Base-by-base conservation (phyloP, 208 protist species). In the Acanthamoeba lenticulata region DNA sequence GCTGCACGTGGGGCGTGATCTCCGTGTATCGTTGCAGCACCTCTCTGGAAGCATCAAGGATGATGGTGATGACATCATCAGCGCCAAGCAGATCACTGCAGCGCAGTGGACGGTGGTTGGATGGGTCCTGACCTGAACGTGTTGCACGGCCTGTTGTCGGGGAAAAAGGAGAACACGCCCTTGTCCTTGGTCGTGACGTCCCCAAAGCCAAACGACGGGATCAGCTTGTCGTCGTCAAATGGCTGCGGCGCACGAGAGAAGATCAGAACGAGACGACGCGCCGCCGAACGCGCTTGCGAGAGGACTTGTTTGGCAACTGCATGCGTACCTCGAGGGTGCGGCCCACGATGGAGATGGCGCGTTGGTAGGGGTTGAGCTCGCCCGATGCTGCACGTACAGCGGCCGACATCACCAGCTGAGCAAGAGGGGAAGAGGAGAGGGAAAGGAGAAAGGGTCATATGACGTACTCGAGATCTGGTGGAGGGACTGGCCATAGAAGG, bases 111-210 rank as follows among this genome's bases (percentile, higher is more conserved):
- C n/a, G n/a, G n/a, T n/a, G n/a, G n/a, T n/a, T n/a, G n/a, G n/a
- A n/a, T n/a, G n/a, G n/a, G n/a, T n/a, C n/a, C n/a, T n/a, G n/a
- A 49, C 47, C 47, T 15, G 79, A 88, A 88, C 27, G 45, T 60
- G 36, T 60, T 49, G 79, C 79, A 88, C 2, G 79, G 79, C 21
- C 79, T 6, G 27, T 27, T 40, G 21, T 88, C 79, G 15, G 79
- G 45, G 21, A 88, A 88, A 42, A 88, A 88, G 29, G 45, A 60
- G 47, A 88, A 88, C 0, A 88, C 79, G 40, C 79, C 79, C 36
- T 88, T 88, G 36, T 88, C 79, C 79, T 88, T 88, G 24, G 79
- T 88, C 45, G 79, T 88, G 24, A 88, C 44, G n/a, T 88, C 79
- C 4, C 79, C 79, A 27, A 88, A 88, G 4, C 79, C 79, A 38